These are phyloP conservation scores for Fusarium sp. DNA, from an alignment of 2,329 filamentous ascomycete genomes.

Conservation along the genomic window DNA sequence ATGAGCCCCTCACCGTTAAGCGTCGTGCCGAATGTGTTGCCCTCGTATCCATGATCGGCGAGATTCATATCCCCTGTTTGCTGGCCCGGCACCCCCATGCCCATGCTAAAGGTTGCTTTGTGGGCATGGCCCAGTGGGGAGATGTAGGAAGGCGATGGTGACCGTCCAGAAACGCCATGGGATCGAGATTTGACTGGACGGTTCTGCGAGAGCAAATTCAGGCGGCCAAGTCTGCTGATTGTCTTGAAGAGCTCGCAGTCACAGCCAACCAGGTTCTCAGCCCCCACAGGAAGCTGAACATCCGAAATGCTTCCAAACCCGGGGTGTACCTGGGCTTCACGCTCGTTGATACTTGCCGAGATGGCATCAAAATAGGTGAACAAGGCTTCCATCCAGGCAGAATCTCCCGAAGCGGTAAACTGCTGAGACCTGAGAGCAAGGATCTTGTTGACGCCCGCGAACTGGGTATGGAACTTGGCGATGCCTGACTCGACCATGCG, in stretches of 20 bases:
- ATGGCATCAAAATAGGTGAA: conserved; percentile 97
- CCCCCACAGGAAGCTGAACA: conserved; percentile 64
- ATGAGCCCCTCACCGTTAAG: conserved; percentile 66
- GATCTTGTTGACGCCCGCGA: conserved; percentile 92
- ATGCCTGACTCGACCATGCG: conserved; percentile 94
- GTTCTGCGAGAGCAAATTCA: conserved; percentile 85
- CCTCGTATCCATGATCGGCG: conserved; percentile 70
- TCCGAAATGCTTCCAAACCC: conserved; percentile 69
- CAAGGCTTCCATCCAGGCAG: conserved; percentile 90
- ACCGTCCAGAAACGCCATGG: conserved; percentile 37
- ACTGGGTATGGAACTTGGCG: conserved; percentile 92
- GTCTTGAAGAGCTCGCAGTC: conserved; percentile 88
- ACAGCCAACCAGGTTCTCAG: conserved; percentile 89
- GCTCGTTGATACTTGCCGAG: conserved; percentile 90
- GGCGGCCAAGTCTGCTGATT: conserved; percentile 82
- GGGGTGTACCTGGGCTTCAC: conserved; percentile 82
- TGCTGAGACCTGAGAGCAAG: conserved; percentile 74
- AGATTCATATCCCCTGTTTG: conserved; percentile 49
- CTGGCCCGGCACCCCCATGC: conserved; percentile 38
- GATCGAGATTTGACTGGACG: conserved; percentile 58
- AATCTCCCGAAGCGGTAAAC: conserved; percentile 67
- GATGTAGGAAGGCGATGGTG: conserved; percentile 51
- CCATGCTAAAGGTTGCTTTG: conserved; percentile 47
- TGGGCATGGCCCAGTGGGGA: conserved; percentile 57
- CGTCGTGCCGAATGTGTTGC: conserved; percentile 70